Base-by-base conservation (phyloP, 352 stramenopile species). In the Globisporangium canariense region DNA sequence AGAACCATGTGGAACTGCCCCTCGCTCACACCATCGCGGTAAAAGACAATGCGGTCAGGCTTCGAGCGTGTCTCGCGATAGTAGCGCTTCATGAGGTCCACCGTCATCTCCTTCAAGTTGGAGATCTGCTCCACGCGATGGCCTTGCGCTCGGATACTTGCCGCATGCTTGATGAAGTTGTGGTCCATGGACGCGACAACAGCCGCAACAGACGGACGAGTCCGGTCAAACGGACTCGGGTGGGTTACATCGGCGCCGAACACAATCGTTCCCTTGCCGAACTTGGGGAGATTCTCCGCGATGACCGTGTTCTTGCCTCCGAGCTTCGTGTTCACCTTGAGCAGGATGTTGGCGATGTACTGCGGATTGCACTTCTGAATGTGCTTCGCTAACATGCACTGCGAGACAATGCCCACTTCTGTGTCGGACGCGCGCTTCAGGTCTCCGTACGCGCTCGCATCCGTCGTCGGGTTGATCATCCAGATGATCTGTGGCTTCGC, bases 21-120 rank as follows among this genome's bases (percentile, higher is more conserved):
- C 68, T 96, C 89, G 53, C 83, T 93, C 46, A 97, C 89, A n/a
- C 89, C 89, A 58, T 97, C 89, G n/a, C 89, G 84, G 51, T 93
- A 95, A 54, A 95, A 94, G 9, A 97, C 75, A 10, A 96, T 91
- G 11, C 79, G 81, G 1, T 83, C 68, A 0, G 89, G 89, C 54
- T 90, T 90, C 13, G 69, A 67, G 11, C 65, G 72, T 14, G 77
- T 87, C 8, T 73, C 67, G 10, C 67, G 66, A 57, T 89, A 91
- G 67, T 91, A 97, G 28, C 76, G 68, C 60, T 83, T 88, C 66
- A 97, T 64, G 2, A 97, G 68, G 16, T 91, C 79, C 9, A 83
- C 61, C 4, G 74, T 68, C 80, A 93, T 90, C 0, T 83, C 79
- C 54, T 81, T 79, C 38, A 93, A 43, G 38, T 93, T 71, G 52